Base-by-base conservation (phyloP, 1,139 yeast species). In the Magnusiomyces suaveolens region DNA sequence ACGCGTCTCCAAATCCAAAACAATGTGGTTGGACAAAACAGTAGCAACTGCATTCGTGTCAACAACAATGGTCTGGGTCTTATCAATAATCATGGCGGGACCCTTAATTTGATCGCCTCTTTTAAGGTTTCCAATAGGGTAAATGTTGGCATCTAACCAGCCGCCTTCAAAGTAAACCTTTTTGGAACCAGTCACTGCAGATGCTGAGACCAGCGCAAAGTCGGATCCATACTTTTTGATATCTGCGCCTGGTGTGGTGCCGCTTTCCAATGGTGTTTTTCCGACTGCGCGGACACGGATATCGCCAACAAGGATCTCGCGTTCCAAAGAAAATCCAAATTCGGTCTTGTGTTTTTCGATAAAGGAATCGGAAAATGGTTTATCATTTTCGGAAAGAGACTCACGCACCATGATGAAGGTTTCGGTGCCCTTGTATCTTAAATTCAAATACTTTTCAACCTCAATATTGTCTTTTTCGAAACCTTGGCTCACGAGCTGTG, bases 351-450 rank as follows among this genome's bases (percentile, higher is more conserved):
- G 92, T 54, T 74, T 69, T 6, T 70, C 67, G 47, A 76, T 67
- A 64, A 82, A 82, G 52, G 68, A 69, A n/a, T 65, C 61, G 8
- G 54, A 51, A 48, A 60, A 65, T 2, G 51, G 46, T 43, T 69
- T 68, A 47, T 73, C 68, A 62, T 71, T 66, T 33, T 58, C 59
- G 24, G 60, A 63, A 14, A 59, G 66, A 6, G 69, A 66, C 58
- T 66, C 77, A 53, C 71, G 64, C 41, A 87, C 80, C 83, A 89
- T 84, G 59, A 90, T 73, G 49, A 84, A 83, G 1, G 96, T 84
- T 65, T 89, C 97, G 20, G 96, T 84, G 4, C 97, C 97, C 58
- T 81, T 80, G 66, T 87, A 90, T 63, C 94, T 77, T 76, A 90
- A 73, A 65, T 89, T 89, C 60, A 88, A 72, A 61, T 78, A 86